These are phyloP conservation scores for Dactylellina haptotyla DNA, from an alignment of 2,329 filamentous ascomycete species.

Conservation along the genomic window DNA sequence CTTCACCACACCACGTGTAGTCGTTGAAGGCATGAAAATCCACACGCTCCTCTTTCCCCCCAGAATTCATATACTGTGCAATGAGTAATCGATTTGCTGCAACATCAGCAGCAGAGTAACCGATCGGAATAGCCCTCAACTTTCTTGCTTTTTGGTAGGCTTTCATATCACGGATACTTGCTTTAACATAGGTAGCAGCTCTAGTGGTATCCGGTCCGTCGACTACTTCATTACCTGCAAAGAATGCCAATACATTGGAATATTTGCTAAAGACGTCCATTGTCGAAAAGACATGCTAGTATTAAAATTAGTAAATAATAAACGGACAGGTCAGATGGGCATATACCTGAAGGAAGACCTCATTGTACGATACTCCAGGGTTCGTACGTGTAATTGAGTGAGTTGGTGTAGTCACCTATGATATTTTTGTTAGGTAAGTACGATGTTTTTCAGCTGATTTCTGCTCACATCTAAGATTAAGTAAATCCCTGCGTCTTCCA, in stretches of 20 bases:
- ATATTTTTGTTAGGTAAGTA: too few relatives aligned
- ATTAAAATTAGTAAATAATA: not conserved
- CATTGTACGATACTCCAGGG: constrained; percentile 83
- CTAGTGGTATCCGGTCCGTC: constrained; percentile 73
- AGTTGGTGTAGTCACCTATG: constrained; percentile 66
- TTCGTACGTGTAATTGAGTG: constrained; percentile 85
- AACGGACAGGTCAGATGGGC: too few relatives aligned
- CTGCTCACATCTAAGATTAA: constrained; percentile 90
- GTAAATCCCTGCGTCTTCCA: constrained; percentile 89
- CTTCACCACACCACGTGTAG: constrained; percentile 82
- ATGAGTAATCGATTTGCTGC: constrained; percentile 85
- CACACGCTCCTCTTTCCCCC: constrained; percentile 76
- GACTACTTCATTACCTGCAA: constrained; percentile 83
- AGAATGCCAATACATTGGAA: constrained; percentile 86
- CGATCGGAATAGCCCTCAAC: constrained; percentile 75
- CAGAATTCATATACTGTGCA: constrained; percentile 93
- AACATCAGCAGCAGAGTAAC: constrained; percentile 82
- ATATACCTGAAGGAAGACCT: constrained; percentile 77
- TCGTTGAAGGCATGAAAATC: constrained; percentile 87
- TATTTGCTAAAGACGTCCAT: constrained; percentile 85
- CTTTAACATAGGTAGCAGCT: constrained; percentile 79
- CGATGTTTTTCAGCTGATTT: too few relatives aligned
- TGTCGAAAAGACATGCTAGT: constrained; percentile 77
- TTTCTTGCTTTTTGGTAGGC: constrained; percentile 73
- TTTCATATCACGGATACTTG: constrained; percentile 79